These are phyloP conservation scores for Penicillium sp. DNA, from an alignment of 2,329 filamentous ascomycete species.

Conservation along the genomic window DNA sequence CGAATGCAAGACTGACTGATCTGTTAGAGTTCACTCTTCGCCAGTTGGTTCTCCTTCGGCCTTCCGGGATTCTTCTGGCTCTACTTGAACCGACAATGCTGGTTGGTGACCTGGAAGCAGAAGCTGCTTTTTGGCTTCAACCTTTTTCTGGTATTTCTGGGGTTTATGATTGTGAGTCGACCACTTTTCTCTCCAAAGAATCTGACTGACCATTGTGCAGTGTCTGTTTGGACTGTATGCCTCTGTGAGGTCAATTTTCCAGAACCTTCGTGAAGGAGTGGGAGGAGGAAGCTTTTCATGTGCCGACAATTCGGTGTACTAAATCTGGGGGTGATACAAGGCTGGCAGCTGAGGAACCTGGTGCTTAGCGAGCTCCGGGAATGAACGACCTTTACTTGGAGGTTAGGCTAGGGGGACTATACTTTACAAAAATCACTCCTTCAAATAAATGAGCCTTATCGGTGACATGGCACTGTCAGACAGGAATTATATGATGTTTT, in stretches of 20 bases:
- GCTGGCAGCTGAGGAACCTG: not conserved
- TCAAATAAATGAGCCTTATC: not conserved
- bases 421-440: not conserved
- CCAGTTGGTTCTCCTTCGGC: slow-evolving; percentile 56
- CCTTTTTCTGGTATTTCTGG: slow-evolving; percentile 11
- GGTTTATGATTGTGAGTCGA: slow-evolving; percentile 12
- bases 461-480: too few relatives aligned
- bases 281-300: slow-evolving; percentile 18
- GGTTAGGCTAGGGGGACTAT: not conserved
- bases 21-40: slow-evolving; percentile 49
- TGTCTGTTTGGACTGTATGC: slow-evolving; percentile 26
- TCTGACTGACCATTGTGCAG: slow-evolving; percentile 8
- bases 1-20: slow-evolving; percentile 14
- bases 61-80: slow-evolving; percentile 29
- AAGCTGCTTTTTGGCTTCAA: slow-evolving; percentile 15
- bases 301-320: slow-evolving; percentile 16
- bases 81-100: slow-evolving; percentile 23
- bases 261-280: slow-evolving; percentile 11
- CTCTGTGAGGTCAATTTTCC: slow-evolving; percentile 21
- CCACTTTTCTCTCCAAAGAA: not conserved
- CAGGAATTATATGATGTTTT: too few relatives aligned
- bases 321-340: not conserved
- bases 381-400: not conserved
- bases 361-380: not conserved
- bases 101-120: slow-evolving; percentile 20